Evolutionary conservation across 2,329 filamentous ascomycete genomes (phyloP).

Genomic region (Capronia epimyces): DNA sequence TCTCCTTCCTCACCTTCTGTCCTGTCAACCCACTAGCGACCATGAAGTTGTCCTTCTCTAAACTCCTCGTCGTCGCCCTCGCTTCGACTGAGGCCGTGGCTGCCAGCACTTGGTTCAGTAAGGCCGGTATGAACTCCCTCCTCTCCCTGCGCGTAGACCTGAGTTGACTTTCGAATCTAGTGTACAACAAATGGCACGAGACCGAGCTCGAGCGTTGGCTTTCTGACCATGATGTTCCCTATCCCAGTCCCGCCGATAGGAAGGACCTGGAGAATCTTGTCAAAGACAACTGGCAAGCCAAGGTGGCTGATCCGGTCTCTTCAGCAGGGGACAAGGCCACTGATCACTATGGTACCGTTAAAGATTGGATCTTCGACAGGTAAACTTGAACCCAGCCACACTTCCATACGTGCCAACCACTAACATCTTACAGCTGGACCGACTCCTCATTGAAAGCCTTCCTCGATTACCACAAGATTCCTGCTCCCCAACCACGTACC

Average conservation of each 20-base stretch:
- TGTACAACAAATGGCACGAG: constrained; percentile 98
- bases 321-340: constrained; percentile 70
- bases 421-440: constrained; percentile 61
- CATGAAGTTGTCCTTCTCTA: constrained; percentile 71
- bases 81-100: constrained; percentile 61
- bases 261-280: constrained; percentile 92
- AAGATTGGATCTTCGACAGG: constrained; percentile 88
- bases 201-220: constrained; percentile 97
- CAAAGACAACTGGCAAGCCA: constrained; percentile 78
- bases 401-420: constrained; percentile 29
- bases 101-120: constrained; percentile 78
- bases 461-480: constrained; percentile 80
- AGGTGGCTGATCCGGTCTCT: constrained; percentile 68
- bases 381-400: constrained; percentile 36
- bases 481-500: constrained; percentile 80
- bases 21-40: constrained; percentile 28
- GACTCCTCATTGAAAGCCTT: constrained; percentile 93
- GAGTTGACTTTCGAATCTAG: constrained; percentile 45
- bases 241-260: constrained; percentile 83
- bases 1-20: constrained; percentile 2
- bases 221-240: constrained; percentile 82
- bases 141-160: not conserved
- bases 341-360: constrained; percentile 64
- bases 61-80: constrained; percentile 65
- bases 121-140: constrained; percentile 60